Evolutionary conservation across 2,329 filamentous ascomycete species (phyloP).

Genomic region (Lasiodiplodia citricola): DNA sequence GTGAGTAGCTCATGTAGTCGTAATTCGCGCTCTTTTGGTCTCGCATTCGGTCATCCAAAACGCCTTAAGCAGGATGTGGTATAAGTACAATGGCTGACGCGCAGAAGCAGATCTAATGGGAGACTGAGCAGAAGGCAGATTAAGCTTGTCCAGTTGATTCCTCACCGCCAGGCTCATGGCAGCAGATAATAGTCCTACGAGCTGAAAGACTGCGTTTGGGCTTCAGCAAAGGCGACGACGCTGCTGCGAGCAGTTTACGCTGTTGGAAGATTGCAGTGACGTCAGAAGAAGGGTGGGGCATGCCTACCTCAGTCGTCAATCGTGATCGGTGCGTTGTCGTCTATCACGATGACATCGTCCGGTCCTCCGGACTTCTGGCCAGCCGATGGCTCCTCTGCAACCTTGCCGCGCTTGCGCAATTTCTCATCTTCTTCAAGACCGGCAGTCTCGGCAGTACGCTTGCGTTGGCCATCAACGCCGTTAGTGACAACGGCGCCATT

Average conservation of each 20-base stretch:
- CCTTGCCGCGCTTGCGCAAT: conserved; percentile 47
- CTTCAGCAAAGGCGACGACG: conserved; percentile 2
- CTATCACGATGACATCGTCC: conserved; percentile 40
- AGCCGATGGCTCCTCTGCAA: conserved; percentile 37
- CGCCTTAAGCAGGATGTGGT: conserved; percentile 12
- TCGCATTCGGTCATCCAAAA: background rate
- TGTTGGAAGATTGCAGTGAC: background rate
- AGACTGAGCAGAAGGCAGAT: conserved; percentile 5
- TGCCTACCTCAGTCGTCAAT: conserved; percentile 36
- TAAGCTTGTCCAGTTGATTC: background rate
- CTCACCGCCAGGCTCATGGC: background rate
- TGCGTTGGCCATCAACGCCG: conserved; percentile 47
- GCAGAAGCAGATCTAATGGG: conserved; percentile 20
- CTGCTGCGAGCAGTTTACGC: background rate
- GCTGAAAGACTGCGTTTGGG: conserved; percentile 5
- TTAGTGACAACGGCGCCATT: conserved; percentile 35
- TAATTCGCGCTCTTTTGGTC: background rate
- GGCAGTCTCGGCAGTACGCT: conserved; percentile 53
- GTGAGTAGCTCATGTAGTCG: conserved; percentile 29
- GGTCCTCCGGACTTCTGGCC: conserved; percentile 36
- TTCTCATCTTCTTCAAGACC: conserved; percentile 45
- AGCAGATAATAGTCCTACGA: conserved; percentile 2
- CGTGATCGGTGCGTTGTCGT: conserved; percentile 45
- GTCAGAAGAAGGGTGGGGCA: conserved; percentile 5
- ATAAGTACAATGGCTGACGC: conserved; percentile 19